Evolutionary conservation across 176 grass and related monocot genomes (phyloP).

Genomic region (Zizania latifolia): DNA sequence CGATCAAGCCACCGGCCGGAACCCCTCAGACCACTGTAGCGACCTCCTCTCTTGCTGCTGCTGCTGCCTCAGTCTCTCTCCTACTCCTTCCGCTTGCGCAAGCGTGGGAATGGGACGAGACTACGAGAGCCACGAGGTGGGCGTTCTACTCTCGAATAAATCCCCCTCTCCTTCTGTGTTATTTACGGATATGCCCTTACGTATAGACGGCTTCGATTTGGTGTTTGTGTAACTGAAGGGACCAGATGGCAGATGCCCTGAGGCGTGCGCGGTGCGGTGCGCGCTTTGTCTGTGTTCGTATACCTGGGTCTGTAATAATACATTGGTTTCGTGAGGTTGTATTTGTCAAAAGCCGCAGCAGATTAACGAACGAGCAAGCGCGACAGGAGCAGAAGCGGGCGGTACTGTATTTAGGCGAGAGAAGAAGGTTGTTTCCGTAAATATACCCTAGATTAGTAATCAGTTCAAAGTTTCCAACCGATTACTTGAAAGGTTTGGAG

Average conservation of each 20-base stretch:
- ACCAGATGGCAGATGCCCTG: too few species aligned
- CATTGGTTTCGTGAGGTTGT: too few species aligned
- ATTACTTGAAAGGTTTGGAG: background rate
- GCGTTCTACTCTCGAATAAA: slow-evolving; percentile 18
- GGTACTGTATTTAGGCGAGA: too few species aligned
- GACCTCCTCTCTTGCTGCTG: background rate
- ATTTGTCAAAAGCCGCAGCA: too few species aligned
- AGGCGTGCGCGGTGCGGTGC: too few species aligned
- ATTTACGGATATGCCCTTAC: background rate
- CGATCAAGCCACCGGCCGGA: slow-evolving; percentile 9
- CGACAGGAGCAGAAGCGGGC: too few species aligned
- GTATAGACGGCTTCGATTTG: background rate
- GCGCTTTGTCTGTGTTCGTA: too few species aligned
- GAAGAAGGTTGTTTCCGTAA: background rate
- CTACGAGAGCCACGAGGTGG: slow-evolving; percentile 30
- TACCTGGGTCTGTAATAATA: too few species aligned
- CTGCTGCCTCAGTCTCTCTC: background rate
- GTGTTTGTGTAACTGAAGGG: too few species aligned
- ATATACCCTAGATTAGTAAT: background rate
- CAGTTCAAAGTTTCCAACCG: background rate
- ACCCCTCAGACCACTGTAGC: background rate
- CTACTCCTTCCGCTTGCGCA: slow-evolving; percentile 10
- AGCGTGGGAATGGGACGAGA: slow-evolving; percentile 25
- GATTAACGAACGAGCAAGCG: too few species aligned
- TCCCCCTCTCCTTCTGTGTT: background rate